Conservation (phyloP, 768 basidiomycete species). For the Tephrocybe sp. region DNA sequence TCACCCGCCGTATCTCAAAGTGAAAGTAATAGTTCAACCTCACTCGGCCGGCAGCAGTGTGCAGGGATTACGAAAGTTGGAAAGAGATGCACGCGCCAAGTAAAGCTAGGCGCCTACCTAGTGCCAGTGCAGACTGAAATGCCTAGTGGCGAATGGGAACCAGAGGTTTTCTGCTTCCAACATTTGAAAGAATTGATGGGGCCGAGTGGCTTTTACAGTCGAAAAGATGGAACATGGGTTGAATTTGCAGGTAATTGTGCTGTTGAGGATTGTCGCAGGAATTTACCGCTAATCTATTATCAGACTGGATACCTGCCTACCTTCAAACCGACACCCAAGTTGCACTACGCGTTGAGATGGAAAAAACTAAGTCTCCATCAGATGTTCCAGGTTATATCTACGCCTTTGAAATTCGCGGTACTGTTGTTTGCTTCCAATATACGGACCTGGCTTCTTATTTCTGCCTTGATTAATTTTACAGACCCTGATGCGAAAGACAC, state of each 20-base stretch:
- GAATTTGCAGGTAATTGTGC: constrained; percentile 50
- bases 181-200: constrained; percentile 55
- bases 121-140: not conserved
- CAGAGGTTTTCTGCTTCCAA: constrained; percentile 59
- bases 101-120: constrained; percentile 39
- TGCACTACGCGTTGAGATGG: constrained; percentile 45
- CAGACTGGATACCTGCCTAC: constrained; percentile 73
- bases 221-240: constrained; percentile 48
- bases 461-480: not conserved
- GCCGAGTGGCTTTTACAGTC: constrained; percentile 57
- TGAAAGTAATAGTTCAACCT: constrained; percentile 7
- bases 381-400: constrained; percentile 81
- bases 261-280: not conserved
- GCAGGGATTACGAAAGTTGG: constrained; percentile 63
- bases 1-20: constrained; percentile 17
- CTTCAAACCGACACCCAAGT: constrained; percentile 58
- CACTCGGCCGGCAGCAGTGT: constrained; percentile 53
- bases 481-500: constrained; percentile 28
- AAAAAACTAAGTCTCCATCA: constrained; percentile 44
- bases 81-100: constrained; percentile 56
- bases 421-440: not conserved
- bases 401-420: constrained; percentile 76
- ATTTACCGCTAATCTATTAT: not conserved
- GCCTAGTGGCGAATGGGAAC: constrained; percentile 13
- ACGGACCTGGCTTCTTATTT: not conserved